These are phyloP conservation scores for Ilyonectria sp. DNA, from an alignment of 2,329 filamentous ascomycete species.

Conservation along the genomic window DNA sequence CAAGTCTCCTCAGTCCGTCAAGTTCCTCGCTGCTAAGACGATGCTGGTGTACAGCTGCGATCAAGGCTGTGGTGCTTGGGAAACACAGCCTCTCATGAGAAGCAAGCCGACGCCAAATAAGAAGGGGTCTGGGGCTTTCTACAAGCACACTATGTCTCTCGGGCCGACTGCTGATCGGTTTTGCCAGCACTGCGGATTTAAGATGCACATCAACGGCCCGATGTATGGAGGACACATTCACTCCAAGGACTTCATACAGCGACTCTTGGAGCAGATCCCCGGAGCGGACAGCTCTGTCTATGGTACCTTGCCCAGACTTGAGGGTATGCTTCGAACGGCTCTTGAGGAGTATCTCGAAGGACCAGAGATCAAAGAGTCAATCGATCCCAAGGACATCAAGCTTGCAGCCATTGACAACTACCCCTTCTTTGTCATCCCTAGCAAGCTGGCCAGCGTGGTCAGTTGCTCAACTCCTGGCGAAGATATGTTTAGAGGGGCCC, in stretches of 20 bases:
- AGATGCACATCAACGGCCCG: slow-evolving; percentile 89
- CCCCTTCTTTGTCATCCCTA: slow-evolving; percentile 90
- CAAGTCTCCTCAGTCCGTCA: slow-evolving; percentile 87
- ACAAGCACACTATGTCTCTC: slow-evolving; percentile 83
- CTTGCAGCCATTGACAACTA: slow-evolving; percentile 78
- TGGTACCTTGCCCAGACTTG: slow-evolving; percentile 83
- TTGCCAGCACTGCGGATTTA: slow-evolving; percentile 89
- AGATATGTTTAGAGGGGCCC: slow-evolving; percentile 83
- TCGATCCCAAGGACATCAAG: slow-evolving; percentile 62
- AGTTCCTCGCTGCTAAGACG: slow-evolving; percentile 90
- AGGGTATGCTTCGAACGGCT: slow-evolving; percentile 92
- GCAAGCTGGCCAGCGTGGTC: slow-evolving; percentile 80
- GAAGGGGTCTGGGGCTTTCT: slow-evolving; percentile 78
- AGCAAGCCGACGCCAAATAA: slow-evolving; percentile 79
- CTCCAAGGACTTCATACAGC: slow-evolving; percentile 84
- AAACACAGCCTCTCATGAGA: slow-evolving; percentile 82
- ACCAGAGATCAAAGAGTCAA: slow-evolving; percentile 53
- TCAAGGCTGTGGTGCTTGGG: slow-evolving; percentile 91
- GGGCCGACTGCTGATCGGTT: slow-evolving; percentile 76
- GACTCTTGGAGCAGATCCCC: slow-evolving; percentile 81
- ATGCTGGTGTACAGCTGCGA: slow-evolving; percentile 97
- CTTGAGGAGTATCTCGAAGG: slow-evolving; percentile 77
- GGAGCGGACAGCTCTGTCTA: slow-evolving; percentile 79
- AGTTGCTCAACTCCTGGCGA: slow-evolving; percentile 87
- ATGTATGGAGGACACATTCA: slow-evolving; percentile 97